These are phyloP conservation scores for Fraxinus sp. DNA, from an alignment of 305 asterid species.

Conservation along the genomic window DNA sequence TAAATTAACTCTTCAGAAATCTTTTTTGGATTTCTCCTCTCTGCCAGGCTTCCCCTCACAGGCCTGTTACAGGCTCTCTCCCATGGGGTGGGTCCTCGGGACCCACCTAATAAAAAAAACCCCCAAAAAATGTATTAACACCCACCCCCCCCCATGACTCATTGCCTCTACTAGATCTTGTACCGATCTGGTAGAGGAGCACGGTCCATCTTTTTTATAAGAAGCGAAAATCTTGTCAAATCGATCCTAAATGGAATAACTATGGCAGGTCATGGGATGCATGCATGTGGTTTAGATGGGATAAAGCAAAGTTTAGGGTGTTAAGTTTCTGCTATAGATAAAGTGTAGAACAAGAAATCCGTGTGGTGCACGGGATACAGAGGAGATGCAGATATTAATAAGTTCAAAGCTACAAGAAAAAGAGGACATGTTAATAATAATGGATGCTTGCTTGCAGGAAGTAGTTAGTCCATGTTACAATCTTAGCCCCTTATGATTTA, in stretches of 20 bases:
- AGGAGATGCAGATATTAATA: not conserved
- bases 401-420: not conserved
- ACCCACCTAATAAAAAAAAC: too few relatives aligned
- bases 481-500: too few relatives aligned
- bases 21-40: too few relatives aligned
- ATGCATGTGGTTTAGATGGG: conserved; percentile 32
- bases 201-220: too few relatives aligned
- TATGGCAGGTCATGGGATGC: conserved; percentile 25
- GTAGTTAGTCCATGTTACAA: not conserved
- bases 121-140: too few relatives aligned
- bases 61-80: too few relatives aligned
- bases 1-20: too few relatives aligned
- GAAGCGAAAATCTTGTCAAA: not conserved
- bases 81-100: too few relatives aligned
- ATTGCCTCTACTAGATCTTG: too few relatives aligned
- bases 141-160: too few relatives aligned
- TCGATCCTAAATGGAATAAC: not conserved
- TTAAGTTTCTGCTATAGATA: not conserved
- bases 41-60: too few relatives aligned
- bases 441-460: not conserved
- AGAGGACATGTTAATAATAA: not conserved
- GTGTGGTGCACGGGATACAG: conserved; percentile 29
- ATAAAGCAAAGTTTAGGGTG: conserved; percentile 29
- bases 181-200: too few relatives aligned
- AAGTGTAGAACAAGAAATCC: conserved; percentile 20